Conservation (phyloP, 2,329 filamentous ascomycete species). For the Arthrobotrys entomopaga region DNA sequence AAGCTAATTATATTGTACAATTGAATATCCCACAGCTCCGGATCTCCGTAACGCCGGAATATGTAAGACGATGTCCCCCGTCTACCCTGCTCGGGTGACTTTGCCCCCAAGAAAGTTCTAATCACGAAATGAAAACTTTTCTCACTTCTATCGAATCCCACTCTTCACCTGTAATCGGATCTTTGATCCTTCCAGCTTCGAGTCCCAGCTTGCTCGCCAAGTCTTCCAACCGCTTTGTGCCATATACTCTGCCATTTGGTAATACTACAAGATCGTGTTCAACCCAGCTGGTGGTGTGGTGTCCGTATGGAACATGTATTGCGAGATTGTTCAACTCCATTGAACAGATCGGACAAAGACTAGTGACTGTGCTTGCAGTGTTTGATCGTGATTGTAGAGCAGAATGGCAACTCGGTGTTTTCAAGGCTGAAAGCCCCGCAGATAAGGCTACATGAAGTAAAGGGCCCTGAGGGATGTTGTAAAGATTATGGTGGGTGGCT, state of each 20-base stretch:
- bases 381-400: slow-evolving; percentile 68
- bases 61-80: slow-evolving; percentile 11
- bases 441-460: slow-evolving; percentile 90
- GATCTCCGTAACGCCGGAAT: slow-evolving; percentile 42
- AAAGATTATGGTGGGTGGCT: slow-evolving; percentile 83
- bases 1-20: slow-evolving; percentile 53
- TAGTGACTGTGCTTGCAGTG: slow-evolving; percentile 71
- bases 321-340: slow-evolving; percentile 94
- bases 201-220: slow-evolving; percentile 84
- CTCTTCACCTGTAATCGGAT: slow-evolving; percentile 78
- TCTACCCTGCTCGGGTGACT: neutral
- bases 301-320: slow-evolving; percentile 87
- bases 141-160: slow-evolving; percentile 73
- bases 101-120: slow-evolving; percentile 1
- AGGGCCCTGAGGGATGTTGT: slow-evolving; percentile 82
- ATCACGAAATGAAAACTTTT: slow-evolving; percentile 81
- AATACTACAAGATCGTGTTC: slow-evolving; percentile 86
- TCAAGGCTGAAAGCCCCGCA: slow-evolving; percentile 90
- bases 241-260: slow-evolving; percentile 88
- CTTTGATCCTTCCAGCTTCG: slow-evolving; percentile 73
- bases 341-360: slow-evolving; percentile 93
- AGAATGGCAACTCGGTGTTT: slow-evolving; percentile 92
- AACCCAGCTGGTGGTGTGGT: slow-evolving; percentile 92
- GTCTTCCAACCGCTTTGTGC: slow-evolving; percentile 76
- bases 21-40: slow-evolving; percentile 22